Base-by-base conservation (phyloP, 352 stramenopile genomes). In the Pythium apleroticum region DNA sequence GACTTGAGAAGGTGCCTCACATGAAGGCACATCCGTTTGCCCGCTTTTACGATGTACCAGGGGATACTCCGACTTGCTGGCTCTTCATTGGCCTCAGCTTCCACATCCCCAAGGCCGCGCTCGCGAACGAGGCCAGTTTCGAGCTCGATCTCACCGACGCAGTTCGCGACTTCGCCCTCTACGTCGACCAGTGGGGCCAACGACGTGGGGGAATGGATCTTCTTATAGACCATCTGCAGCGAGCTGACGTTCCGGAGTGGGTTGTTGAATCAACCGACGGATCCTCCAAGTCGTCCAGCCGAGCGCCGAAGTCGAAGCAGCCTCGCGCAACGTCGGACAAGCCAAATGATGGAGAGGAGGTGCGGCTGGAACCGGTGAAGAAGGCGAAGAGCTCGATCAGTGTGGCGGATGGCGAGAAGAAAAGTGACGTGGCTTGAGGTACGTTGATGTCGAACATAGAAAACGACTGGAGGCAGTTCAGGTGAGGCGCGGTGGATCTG, bases 181-280 rank as follows among this genome's bases (percentile, higher is more conserved):
- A 89, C 57, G 78, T 89, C 20, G 84, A 93, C 63, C 80, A 90
- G 63, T 95, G 87, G 87, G 75, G 87, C 20, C 69, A 85, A 49
- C 80, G 84, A 48, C 72, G 77, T n/a, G 72, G 69, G 3, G 81
- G 78, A n/a, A 95, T 93, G 87, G 87, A 95, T 64, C 80, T 95
- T 58, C 75, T 88, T 57, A 81, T 95, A 20, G 75, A 93, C 52
- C 83, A 95, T 65, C 58, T 93, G 50, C 79, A 69, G 19, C 74
- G 76, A 3, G 52, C 64, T 0, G 58, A 86, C 35, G 75, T 95
- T 41, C 84, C 84, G 0, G 55, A 80, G 19, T 95, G 87, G 87
- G 74, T 95, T 11, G 33, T 86, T 0, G 59, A 89, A 37, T 80
- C 76, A 3, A 58, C 55, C 0, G 52, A 67, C 25, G 58, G 45